These are phyloP conservation scores for Xylaria venustula DNA, from an alignment of 495 filamentous ascomycete genomes.

Conservation along the genomic window DNA sequence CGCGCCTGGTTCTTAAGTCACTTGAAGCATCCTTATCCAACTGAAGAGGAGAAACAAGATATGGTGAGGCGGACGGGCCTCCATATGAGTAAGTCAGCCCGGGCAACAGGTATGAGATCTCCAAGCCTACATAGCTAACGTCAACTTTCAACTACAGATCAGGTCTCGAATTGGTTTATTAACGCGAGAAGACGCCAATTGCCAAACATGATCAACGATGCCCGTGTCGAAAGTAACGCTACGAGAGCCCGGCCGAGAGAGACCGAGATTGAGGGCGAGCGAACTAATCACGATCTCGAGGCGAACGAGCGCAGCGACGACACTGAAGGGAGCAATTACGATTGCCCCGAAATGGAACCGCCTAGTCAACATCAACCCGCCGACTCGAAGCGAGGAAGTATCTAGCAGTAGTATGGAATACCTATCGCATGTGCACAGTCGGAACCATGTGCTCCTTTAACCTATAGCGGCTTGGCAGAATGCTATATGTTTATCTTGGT, in stretches of 20 bases:
- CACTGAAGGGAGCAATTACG: slow-evolving; percentile 31
- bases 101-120: background rate
- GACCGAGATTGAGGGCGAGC: slow-evolving; percentile 25
- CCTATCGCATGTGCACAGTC: background rate
- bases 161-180: slow-evolving; percentile 97
- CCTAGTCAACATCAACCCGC: slow-evolving; percentile 12
- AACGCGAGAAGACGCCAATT: slow-evolving; percentile 80
- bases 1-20: slow-evolving; percentile 78
- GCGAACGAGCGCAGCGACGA: slow-evolving; percentile 37
- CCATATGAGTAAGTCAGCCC: slow-evolving; percentile 69
- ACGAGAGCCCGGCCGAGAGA: slow-evolving; percentile 24
- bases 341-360: slow-evolving; percentile 21
- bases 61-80: slow-evolving; percentile 74
- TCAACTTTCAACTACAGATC: slow-evolving; percentile 26
- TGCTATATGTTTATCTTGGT: too few relatives aligned
- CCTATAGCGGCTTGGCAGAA: too few relatives aligned
- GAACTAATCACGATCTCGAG: slow-evolving; percentile 28
- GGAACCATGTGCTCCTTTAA: too few relatives aligned
- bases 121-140: slow-evolving; percentile 1
- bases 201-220: slow-evolving; percentile 61
- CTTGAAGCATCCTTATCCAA: slow-evolving; percentile 80
- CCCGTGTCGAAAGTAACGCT: slow-evolving; percentile 38
- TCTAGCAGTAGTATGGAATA: background rate
- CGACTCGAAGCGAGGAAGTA: slow-evolving; percentile 20
- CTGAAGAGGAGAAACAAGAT: slow-evolving; percentile 85